Base-by-base conservation (phyloP, 2,329 filamentous ascomycete species). In the Apiospora phragmitis region DNA sequence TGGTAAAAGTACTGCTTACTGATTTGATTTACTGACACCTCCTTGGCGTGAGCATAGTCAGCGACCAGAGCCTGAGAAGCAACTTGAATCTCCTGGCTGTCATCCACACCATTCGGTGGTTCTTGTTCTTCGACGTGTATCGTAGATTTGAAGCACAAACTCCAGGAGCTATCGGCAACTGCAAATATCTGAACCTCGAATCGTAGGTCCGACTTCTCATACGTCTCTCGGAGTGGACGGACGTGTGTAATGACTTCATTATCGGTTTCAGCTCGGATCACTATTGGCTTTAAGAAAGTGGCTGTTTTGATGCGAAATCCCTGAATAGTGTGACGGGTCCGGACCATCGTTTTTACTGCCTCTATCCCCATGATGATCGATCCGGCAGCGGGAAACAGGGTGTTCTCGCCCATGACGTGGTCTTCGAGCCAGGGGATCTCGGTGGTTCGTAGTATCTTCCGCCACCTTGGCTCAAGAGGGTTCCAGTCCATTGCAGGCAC, bases 191-290 rank as follows among this genome's bases (percentile, higher is more conserved):
- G 26, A 7, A 62, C 32, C 26, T 38, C 26, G 32, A 62, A 62
- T n/a, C 32, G 24, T 11, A 41, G 32, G 32, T 26, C 24, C n/a
- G 32, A 26, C 8, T 41, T n/a, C 18, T 42, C 38, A 21, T 29
- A 32, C 65, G 24, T 16, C 32, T 38, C 35, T 38, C 32, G 24
- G 35, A 26, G 24, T 16, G 75, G 67, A 41, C 76, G 72, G 45
- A 84, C 75, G n/a, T 79, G 76, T 29, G 83, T 75, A 18, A 79
- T 79, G 6, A 79, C 79, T 67, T 83, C 81, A 26, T 81, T 70
- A 70, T 62, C 51, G 81, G 78, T 21, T 72, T 76, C 45, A 2
- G 32, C 18, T 47, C 45, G 45, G 38, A 62, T 62, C 51, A 32
- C 32, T 24, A 62, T 62, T 16, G 51, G 26, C 51, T 79, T 74